Evolutionary conservation across 306 rosid species (phyloP).

Genomic region (Cucumis melo): DNA sequence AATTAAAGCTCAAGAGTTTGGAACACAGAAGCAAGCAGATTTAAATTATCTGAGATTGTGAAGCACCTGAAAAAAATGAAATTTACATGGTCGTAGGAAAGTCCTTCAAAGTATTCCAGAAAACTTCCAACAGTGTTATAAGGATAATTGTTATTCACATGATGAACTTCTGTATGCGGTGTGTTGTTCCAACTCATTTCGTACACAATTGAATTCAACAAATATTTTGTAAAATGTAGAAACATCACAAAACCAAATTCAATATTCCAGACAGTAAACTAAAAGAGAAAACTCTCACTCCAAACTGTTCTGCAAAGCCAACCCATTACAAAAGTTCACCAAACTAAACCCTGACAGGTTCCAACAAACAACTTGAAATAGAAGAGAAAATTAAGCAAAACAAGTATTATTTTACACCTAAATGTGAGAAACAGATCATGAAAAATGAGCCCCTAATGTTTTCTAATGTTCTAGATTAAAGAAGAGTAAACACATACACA

Average conservation of each 20-base stretch:
- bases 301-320: not conserved
- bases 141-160: constrained; percentile 60
- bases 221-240: not conserved
- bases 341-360: not conserved
- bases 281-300: not conserved
- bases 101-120: constrained; percentile 92
- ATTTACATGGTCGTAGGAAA: constrained; percentile 93
- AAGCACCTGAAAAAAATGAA: constrained; percentile 94
- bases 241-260: not conserved
- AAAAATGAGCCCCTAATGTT: not conserved
- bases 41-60: constrained; percentile 70
- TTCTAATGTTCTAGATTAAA: not conserved
- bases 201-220: not conserved
- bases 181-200: constrained; percentile 81
- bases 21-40: not conserved
- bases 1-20: not conserved
- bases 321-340: not conserved
- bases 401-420: not conserved
- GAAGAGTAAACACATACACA: not conserved
- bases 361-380: not conserved
- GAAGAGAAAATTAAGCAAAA: not conserved
- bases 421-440: too few species aligned
- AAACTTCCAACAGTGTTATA: constrained; percentile 81
- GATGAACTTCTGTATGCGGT: constrained; percentile 68
- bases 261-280: not conserved